A percentile compares a stretch with the other conserved stretches of the same genome.
These are phyloP conservation scores for Insectozyma bohioensis DNA, from an alignment of 1,139 yeast species.

Conservation along the genomic window DNA sequence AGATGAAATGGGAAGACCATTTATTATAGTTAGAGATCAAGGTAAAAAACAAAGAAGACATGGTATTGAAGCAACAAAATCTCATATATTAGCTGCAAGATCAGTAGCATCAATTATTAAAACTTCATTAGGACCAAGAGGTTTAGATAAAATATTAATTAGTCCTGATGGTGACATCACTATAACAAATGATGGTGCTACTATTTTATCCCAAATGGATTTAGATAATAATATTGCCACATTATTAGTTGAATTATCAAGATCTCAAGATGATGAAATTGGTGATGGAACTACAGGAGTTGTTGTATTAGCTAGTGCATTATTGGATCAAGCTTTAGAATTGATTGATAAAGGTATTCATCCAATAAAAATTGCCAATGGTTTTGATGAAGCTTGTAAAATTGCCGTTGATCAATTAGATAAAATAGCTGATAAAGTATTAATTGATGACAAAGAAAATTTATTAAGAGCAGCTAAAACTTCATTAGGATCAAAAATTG, in stretches of 20 bases:
- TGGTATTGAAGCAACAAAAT: constrained; percentile 93
- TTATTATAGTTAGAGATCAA: constrained; percentile 95
- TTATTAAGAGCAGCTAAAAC: constrained; percentile 91
- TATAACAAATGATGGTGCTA: constrained; percentile 98
- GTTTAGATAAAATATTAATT: constrained; percentile 93
- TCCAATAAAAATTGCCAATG: constrained; percentile 95
- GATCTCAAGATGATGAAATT: constrained; percentile 96
- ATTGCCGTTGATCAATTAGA: constrained; percentile 82
- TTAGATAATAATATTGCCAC: constrained; percentile 95
- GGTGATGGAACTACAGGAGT: constrained; percentile 99
- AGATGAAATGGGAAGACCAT: constrained; percentile 99
- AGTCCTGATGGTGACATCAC: constrained; percentile 96
- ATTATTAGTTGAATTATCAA: constrained; percentile 87
- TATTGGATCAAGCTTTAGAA: constrained; percentile 91
- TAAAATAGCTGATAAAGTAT: constrained; percentile 63
- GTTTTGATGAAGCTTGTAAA: constrained; percentile 95
- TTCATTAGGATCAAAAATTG: constrained; percentile 92
- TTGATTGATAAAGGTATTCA: constrained; percentile 96
- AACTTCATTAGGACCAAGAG: constrained; percentile 95
- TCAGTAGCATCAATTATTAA: constrained; percentile 91
- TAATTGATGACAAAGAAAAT: constrained; percentile 52
- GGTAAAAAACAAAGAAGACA: constrained; percentile 90
- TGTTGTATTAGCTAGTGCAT: constrained; percentile 92
- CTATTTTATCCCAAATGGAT: constrained; percentile 94
- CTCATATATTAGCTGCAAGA: constrained; percentile 93